Base-by-base conservation (phyloP, 306 rosid species). In the Dalbergia cochinchinensis region DNA sequence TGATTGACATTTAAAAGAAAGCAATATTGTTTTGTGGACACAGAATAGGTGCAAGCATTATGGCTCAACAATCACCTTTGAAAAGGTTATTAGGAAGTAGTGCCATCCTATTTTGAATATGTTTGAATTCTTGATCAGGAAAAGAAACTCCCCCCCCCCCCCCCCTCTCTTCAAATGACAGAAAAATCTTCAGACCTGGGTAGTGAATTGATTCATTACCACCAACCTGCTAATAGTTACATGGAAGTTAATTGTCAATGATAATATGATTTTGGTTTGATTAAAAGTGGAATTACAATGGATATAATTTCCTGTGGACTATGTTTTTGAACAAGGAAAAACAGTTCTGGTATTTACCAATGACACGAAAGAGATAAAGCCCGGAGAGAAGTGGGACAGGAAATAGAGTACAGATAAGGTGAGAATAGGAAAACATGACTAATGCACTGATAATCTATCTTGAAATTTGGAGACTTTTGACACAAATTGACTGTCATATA, bases 71-170 rank as follows among this genome's bases (percentile, higher is more conserved):
- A 78, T 73, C 10, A 65, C 34, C 39, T 60, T 8, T 18, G 13
- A 41, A 59, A 84, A 64, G 48, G 68, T 65, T 59, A 57, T 68
- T 80, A 35, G 9, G 60, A 64, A 69, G 65, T 69, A 76, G 47
- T 68, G 62, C 69, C 19, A 31, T 47, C 54, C 20, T 77, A 63
- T 69, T 61, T 33, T 64, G 22, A 53, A 69, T 54, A 73, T 74
- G 65, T 60, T 65, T 80, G 69, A 65, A 26, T 31, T 33, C 64
- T 15, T 59, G 35, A 58, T 53, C 48, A 22, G 67, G 69, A 65
- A 33, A 61, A 1, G 62, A 42, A 11, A 11, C 8, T n/a, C n/a
- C n/a, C n/a, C n/a, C n/a, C n/a, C n/a, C n/a, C n/a, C n/a, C n/a
- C n/a, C n/a, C n/a, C n/a, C n/a, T n/a, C n/a, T n/a, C n/a, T n/a